phyloP scores from a whole-genome alignment of 352 stramenopile genomes.

The Phytophthora rubi region DNA sequence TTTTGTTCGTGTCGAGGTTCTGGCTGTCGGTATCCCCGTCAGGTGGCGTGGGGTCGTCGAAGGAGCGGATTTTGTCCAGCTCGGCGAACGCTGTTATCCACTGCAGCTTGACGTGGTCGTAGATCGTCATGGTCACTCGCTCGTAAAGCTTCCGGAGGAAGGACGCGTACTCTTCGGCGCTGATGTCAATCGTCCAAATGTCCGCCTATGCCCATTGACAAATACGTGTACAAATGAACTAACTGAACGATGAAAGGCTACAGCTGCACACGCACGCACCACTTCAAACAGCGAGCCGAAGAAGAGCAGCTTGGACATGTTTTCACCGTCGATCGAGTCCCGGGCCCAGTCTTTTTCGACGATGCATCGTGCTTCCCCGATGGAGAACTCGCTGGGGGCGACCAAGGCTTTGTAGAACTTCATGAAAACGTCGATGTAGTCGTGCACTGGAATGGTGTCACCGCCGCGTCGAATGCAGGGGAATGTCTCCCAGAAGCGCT shows the following conservation, averaged over 20 bases:
- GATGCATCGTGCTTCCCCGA: constrained; percentile 71
- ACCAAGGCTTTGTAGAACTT: constrained; percentile 87
- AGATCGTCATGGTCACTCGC: constrained; percentile 79
- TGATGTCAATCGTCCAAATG: constrained; percentile 80
- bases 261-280: constrained; percentile 24
- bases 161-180: constrained; percentile 60
- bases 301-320: constrained; percentile 71
- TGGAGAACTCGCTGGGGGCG: constrained; percentile 71
- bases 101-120: constrained; percentile 31
- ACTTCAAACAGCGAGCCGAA: constrained; percentile 79
- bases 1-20: too few species aligned
- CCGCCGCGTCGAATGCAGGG: constrained; percentile 54
- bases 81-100: too few species aligned
- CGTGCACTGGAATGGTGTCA: constrained; percentile 47
- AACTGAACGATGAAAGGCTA: background rate
- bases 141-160: constrained; percentile 84
- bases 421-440: constrained; percentile 84
- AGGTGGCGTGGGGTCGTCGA: too few species aligned
- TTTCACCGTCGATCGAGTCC: constrained; percentile 52
- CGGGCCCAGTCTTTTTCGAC: constrained; percentile 80
- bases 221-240: background rate
- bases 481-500: constrained; percentile 82
- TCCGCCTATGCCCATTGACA: constrained; percentile 46
- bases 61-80: too few species aligned
- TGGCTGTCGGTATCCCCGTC: too few species aligned